phyloP scores from a whole-genome alignment of 139 green algal species.

The Chlorella sp. region DNA sequence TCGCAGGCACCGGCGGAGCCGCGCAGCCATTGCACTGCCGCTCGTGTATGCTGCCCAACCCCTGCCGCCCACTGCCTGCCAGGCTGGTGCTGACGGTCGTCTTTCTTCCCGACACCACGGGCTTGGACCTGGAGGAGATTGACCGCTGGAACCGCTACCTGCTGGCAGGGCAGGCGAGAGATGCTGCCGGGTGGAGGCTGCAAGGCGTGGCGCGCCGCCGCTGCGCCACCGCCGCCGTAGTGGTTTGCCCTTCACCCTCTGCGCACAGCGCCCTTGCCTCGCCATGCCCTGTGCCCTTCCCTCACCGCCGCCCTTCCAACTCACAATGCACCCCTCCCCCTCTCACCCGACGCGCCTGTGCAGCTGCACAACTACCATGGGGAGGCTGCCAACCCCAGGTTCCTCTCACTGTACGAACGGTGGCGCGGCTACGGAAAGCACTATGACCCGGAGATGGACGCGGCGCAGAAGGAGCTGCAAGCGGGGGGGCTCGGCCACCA shows the following conservation, averaged over 20 bases:
- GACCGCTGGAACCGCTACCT: constrained; percentile 52
- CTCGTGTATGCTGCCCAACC: too few species aligned
- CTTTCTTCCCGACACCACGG: constrained; percentile 64
- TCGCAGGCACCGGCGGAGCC: constrained; percentile 36
- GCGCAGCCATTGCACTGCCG: too few species aligned
- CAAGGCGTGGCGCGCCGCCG: not conserved
- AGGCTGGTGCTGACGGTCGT: constrained; percentile 51
- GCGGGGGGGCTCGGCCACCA: too few species aligned
- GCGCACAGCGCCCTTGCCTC: too few species aligned
- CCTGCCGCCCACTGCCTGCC: too few species aligned
- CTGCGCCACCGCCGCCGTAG: not conserved
- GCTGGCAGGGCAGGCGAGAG: constrained; percentile 17
- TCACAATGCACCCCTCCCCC: not conserved
- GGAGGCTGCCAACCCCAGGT: constrained; percentile 61
- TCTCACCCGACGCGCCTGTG: too few species aligned
- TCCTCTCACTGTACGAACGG: constrained; percentile 62
- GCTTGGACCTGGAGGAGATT: constrained; percentile 63
- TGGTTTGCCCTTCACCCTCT: not conserved
- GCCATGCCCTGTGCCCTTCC: too few species aligned
- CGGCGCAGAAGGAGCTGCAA: too few species aligned
- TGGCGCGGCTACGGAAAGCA: constrained; percentile 21
- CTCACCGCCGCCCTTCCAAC: too few species aligned
- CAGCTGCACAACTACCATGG: constrained; percentile 39
- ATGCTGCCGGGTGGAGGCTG: not conserved
- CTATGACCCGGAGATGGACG: too few species aligned